Percentiles rank a stretch among this genome's conserved stretches.
Evolutionary conservation across 805 yeast genomes (phyloP).

Genomic region (Schwanniomyces pseudopolymorphus): DNA sequence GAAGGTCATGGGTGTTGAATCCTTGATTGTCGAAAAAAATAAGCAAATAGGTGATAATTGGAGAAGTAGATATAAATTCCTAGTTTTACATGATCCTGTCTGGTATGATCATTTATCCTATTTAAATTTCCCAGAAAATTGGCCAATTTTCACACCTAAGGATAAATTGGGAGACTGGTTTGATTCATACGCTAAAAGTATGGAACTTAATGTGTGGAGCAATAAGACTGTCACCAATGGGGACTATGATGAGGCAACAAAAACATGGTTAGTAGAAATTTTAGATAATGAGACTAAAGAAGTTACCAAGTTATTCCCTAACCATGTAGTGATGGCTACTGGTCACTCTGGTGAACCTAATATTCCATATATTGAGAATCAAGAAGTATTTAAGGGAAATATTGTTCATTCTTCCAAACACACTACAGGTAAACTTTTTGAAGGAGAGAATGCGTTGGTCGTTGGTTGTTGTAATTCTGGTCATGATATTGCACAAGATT

Average conservation of each 20-base stretch:
- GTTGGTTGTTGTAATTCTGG: conserved; percentile 48
- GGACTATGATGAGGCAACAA: conserved; percentile 22
- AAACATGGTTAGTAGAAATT: conserved; percentile 33
- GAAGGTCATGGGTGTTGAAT: conserved; percentile 39
- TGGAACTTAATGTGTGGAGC: conserved; percentile 37
- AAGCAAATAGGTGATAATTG: conserved; percentile 45
- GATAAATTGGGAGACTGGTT: conserved; percentile 46
- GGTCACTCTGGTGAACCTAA: conserved; percentile 49
- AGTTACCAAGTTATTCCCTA: conserved; percentile 23
- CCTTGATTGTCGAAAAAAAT: conserved; percentile 39
- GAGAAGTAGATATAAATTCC: conserved; percentile 45
- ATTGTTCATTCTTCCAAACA: conserved; percentile 44
- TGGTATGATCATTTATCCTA: conserved; percentile 44
- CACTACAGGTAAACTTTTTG: conserved; percentile 39
- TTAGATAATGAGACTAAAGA: conserved; percentile 24
- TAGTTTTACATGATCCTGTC: conserved; percentile 47
- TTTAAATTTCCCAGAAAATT: conserved; percentile 37
- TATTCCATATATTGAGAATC: conserved; percentile 39
- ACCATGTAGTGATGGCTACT: conserved; percentile 43
- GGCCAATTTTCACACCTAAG: conserved; percentile 45
- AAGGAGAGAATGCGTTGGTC: conserved; percentile 44
- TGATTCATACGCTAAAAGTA: conserved; percentile 38
- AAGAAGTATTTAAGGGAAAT: conserved; percentile 35
- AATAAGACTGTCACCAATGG: conserved; percentile 28
- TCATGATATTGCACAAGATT: conserved; percentile 47